phyloP scores from a whole-genome alignment of 2,329 filamentous ascomycete species.

The Xylariaceae sp. region DNA sequence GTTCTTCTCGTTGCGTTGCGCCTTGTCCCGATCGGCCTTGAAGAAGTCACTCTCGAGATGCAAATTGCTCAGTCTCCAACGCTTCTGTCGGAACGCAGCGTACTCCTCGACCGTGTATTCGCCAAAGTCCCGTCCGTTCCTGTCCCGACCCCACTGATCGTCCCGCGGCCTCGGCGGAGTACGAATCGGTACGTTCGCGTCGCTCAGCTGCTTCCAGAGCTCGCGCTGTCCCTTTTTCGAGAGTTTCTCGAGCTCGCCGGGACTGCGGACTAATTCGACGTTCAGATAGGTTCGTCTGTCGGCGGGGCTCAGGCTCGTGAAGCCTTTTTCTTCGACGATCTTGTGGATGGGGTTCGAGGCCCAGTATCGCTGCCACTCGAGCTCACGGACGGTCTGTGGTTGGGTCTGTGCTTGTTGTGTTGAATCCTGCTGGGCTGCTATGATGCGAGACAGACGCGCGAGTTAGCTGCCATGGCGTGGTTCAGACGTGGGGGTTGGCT shows the following conservation, averaged over 20 bases:
- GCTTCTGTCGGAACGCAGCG: slow-evolving; percentile 38
- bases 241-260: slow-evolving; percentile 33
- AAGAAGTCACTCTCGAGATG: slow-evolving; percentile 43
- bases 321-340: slow-evolving; percentile 40
- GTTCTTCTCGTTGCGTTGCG: slow-evolving; percentile 13
- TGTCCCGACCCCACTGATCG: slow-evolving; percentile 47
- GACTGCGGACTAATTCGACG: slow-evolving; percentile 40
- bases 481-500: background rate
- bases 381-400: slow-evolving; percentile 45
- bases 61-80: slow-evolving; percentile 40
- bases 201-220: slow-evolving; percentile 52
- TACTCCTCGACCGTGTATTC: slow-evolving; percentile 45
- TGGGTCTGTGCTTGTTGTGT: slow-evolving; percentile 30
- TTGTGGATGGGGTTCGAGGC: slow-evolving; percentile 46
- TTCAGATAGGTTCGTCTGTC: slow-evolving; percentile 48
- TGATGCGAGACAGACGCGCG: background rate
- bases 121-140: slow-evolving; percentile 44
- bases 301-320: slow-evolving; percentile 41
- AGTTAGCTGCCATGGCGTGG: background rate
- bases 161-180: slow-evolving; percentile 32
- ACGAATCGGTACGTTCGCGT: slow-evolving; percentile 47
- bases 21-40: slow-evolving; percentile 31
- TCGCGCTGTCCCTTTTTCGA: slow-evolving; percentile 33
- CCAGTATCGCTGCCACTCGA: slow-evolving; percentile 43
- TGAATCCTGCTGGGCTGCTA: slow-evolving; percentile 22